Evolutionary conservation across 1,284 basidiomycete genomes (phyloP), one percentile per base, ranked within the genome.

Genomic region (Pseudomicrostroma phylloplanum): DNA sequence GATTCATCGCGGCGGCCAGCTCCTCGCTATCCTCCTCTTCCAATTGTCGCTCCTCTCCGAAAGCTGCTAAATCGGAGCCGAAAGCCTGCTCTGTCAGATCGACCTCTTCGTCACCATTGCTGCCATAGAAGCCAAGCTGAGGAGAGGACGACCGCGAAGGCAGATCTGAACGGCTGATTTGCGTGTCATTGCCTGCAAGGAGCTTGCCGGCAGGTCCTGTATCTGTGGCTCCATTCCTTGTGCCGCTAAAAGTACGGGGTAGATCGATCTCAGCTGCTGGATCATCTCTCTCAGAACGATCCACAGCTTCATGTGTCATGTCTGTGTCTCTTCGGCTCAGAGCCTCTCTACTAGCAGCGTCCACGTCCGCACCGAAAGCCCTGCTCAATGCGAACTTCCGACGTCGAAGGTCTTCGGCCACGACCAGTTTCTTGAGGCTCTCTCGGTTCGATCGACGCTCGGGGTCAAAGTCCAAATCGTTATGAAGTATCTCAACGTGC

Each of bases 401-500:
- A 70, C 74, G 70, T 59, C 82, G 81, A 57, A 76, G 68, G 58
- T 83, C 82, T 64, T 92, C 89, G 72, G 90, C 89, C 17, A 84
- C 80, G 2, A 92, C 86, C 41, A 96, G 87, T 74, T 89, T 89
- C 77, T 88, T 89, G 59, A 96, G 81, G 40, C 90, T 82, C 62
- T 94, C 92, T 74, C 73, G 67, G 80, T 99, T 99, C 48, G 85
- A 83, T 57, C 92, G 83, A 72, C 76, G 67, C n/a, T 74, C 89
- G 0, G 96, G 91, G 75, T 97, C 91, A 80, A 99, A 98, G 78
- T 96, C 90, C 25, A 99, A 84, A 74, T 98, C 94, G 59, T 88
- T 88, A 69, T 88, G 86, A 39, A 98, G 83, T 57, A 98, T 88
- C 81, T 99, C 96, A 61, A 98, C 87, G 65, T 96, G 85, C 15